A percentile compares a stretch with the other conserved stretches of the same genome.
phyloP scores from a whole-genome alignment of 2,329 filamentous ascomycete species.

The Pseudogymnoascus sp. region DNA sequence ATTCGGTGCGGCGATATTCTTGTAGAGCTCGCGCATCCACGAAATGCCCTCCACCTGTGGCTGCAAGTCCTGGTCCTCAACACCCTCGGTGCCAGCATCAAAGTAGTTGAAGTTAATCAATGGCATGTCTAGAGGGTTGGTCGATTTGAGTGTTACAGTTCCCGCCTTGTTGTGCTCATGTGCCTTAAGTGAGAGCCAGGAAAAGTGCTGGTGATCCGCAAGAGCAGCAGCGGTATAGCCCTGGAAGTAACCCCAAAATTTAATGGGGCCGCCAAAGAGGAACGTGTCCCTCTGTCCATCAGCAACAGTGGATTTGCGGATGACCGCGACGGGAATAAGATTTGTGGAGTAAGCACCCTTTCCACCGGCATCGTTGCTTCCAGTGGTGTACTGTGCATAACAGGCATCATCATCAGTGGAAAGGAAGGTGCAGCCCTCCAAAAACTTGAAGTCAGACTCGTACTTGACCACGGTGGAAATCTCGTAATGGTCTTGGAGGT shows the following conservation, averaged over 20 bases:
- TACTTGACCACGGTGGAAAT: slow-evolving; percentile 37
- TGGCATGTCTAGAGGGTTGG: slow-evolving; percentile 56
- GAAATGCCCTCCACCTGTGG: slow-evolving; percentile 9
- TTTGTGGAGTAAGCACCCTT: slow-evolving; percentile 32
- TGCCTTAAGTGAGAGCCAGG: slow-evolving; percentile 45
- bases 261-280: slow-evolving; percentile 24
- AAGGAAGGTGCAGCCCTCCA: slow-evolving; percentile 31
- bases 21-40: slow-evolving; percentile 9
- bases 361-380: slow-evolving; percentile 14
- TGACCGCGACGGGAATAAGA: slow-evolving; percentile 39
- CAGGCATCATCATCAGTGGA: slow-evolving; percentile 29
- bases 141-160: slow-evolving; percentile 50
- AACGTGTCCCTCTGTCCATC: slow-evolving; percentile 33
- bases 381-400: slow-evolving; percentile 24
- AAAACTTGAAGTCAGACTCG: slow-evolving; percentile 32
- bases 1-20: background rate
- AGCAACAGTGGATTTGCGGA: slow-evolving; percentile 27
- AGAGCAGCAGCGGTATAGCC: slow-evolving; percentile 31
- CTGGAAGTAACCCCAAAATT: slow-evolving; percentile 37
- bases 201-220: slow-evolving; percentile 34
- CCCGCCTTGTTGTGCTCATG: slow-evolving; percentile 56
- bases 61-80: slow-evolving; percentile 12
- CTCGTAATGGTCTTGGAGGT: slow-evolving; percentile 51
- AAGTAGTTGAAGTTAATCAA: slow-evolving; percentile 56
- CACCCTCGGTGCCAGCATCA: slow-evolving; percentile 22